Evolutionary conservation across 2,329 filamentous ascomycete species (phyloP), one percentile per base, ranked within the genome.

Genomic region (Aquanectria penicillioides): DNA sequence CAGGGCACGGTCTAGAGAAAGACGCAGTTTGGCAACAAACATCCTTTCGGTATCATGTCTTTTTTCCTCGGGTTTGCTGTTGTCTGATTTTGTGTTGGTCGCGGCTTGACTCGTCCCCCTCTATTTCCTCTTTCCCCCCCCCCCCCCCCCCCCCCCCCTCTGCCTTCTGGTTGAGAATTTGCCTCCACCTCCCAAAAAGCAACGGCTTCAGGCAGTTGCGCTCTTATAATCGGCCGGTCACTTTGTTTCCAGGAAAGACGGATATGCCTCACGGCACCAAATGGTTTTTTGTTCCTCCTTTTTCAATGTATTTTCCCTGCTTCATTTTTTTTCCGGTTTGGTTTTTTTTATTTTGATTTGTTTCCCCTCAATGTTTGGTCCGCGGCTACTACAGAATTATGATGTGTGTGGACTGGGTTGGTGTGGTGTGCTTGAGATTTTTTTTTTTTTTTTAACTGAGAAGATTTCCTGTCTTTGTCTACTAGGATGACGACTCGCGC

Each of bases 221-320:
- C 53, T 51, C 33, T 64, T 68, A 61, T 66, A 68, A 68, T 68
- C 62, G 66, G 65, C 65, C 62, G 66, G 66, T 63, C 64, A 66
- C 44, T 60, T 68, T 70, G 63, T 66, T 68, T 65, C 57, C 65
- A 71, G 70, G 68, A 69, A 75, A 76, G 74, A 76, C 68, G 72
- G 73, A 70, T 69, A 71, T 64, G 75, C 75, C 75, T 77, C 75
- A 73, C 75, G 75, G 75, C 75, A 73, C 64, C 68, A 68, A 64
- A 69, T 53, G 67, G 57, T 70, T 70, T 58, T 61, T 55, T 66
- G 63, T 71, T 69, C 49, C 59, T 65, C 50, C 41, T 11, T 41
- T 40, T 58, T 53, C 25, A 20, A 63, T 54, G 64, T 29, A n/a
- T n/a, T n/a, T n/a, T n/a, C n/a, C n/a, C n/a, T n/a, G n/a, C 49